Base-by-base conservation (phyloP, 2,329 filamentous ascomycete species). In the Aspergillus sp. region DNA sequence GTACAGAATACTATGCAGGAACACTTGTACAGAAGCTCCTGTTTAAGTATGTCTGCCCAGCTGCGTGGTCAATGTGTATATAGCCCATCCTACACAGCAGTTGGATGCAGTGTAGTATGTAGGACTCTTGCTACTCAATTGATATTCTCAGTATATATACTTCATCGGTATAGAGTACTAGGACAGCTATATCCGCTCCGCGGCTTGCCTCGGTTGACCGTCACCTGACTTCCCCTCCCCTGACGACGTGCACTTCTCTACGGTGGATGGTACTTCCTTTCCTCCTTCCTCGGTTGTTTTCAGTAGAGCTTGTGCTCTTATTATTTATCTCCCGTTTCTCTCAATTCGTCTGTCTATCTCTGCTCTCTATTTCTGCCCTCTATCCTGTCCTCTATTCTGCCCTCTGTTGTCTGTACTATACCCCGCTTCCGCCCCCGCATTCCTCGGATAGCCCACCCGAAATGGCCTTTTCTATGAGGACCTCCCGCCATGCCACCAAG, bases 401-500 rank as follows among this genome's bases (percentile, higher is more conserved):
- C 20, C n/a, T 53, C 47, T 35, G 10, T 30, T 30, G 3, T 30
- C 25, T 30, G n/a, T 33, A 41, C 12, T n/a, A 43, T 22, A 38
- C 38, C 44, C 35, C 30, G 33, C 35, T 35, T 47, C 33, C 45
- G 15, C 15, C 37, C 47, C 47, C 45, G 48, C 15, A 41, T 43
- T 48, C 42, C 51, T 49, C 25, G 25, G 25, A 30, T 30, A 53
- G 49, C 53, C 49, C 51, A 51, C 25, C 48, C 51, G 39, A 22
- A 25, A 57, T 56, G 50, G 52, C 50, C 45, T 54, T 68, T 44
- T 59, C 62, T 44, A 59, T 63, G 55, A 64, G 68, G 62, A 62
- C 67, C 45, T 61, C 65, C 50, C 63, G 65, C 49, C 66, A 68
- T 55, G 67, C 64, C 43, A 56, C 67, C 32, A 64, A 58, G 59